Percentiles rank a stretch among this genome's conserved stretches.
phyloP scores from a whole-genome alignment of 2,329 filamentous ascomycete genomes.

The Botrytis aclada region DNA sequence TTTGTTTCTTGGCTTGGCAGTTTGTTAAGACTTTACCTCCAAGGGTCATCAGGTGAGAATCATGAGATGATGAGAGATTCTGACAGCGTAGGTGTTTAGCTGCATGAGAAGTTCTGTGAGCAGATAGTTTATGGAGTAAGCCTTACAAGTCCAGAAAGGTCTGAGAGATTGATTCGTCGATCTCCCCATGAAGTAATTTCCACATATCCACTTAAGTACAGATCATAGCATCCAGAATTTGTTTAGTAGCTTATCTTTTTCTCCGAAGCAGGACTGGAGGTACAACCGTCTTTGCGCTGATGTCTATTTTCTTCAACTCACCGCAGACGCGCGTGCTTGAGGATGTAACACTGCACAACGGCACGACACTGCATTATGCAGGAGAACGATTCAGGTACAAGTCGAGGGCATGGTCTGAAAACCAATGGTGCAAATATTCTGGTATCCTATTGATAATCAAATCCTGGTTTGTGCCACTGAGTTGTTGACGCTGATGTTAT shows the following conservation, averaged over 20 bases:
- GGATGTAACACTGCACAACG: not conserved
- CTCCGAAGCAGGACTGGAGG: not conserved
- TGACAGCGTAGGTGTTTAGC: not conserved
- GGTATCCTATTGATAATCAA: not conserved
- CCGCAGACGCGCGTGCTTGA: not conserved
- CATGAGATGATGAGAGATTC: not conserved
- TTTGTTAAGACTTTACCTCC: not conserved
- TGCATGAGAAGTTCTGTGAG: not conserved
- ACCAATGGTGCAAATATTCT: not conserved
- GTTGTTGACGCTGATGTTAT: constrained; percentile 2
- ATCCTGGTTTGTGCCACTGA: not conserved
- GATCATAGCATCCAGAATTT: not conserved
- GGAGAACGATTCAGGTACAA: not conserved
- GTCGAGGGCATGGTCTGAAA: not conserved
- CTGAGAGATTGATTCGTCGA: constrained; percentile 5
- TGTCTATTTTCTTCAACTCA: not conserved
- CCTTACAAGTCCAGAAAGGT: constrained; percentile 2
- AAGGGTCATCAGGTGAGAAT: not conserved
- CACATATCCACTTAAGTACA: not conserved
- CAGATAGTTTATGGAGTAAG: not conserved
- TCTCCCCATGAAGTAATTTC: not conserved
- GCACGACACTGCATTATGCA: not conserved
- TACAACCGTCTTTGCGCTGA: not conserved
- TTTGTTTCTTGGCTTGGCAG: not conserved
- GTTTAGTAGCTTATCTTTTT: constrained; percentile 10